phyloP scores from a whole-genome alignment of 1,139 yeast genomes.

The Hansenula sp. region DNA sequence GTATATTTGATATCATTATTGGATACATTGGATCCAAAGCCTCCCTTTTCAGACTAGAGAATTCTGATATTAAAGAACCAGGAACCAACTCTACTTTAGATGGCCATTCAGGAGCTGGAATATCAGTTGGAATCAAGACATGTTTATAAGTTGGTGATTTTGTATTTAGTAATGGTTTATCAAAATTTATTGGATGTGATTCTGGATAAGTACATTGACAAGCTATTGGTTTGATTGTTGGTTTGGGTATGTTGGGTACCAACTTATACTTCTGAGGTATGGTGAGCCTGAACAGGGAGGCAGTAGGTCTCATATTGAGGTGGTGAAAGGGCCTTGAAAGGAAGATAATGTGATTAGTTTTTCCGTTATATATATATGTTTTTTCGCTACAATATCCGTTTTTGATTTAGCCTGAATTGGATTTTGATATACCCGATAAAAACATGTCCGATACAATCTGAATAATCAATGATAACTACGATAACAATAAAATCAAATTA shows the following conservation, averaged over 20 bases:
- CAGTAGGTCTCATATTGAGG: slow-evolving; percentile 9
- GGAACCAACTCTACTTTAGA: slow-evolving; percentile 48
- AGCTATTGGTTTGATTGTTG: slow-evolving; percentile 29
- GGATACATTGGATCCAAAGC: slow-evolving; percentile 43
- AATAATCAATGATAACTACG: too few species aligned
- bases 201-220: slow-evolving; percentile 46
- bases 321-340: too few species aligned
- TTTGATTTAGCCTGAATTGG: too few species aligned
- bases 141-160: slow-evolving; percentile 52
- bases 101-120: slow-evolving; percentile 42
- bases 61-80: slow-evolving; percentile 35
- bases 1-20: slow-evolving; percentile 44
- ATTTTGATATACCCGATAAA: too few species aligned
- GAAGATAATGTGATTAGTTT: too few species aligned
- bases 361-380: too few species aligned
- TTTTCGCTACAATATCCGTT: too few species aligned
- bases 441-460: too few species aligned
- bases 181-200: slow-evolving; percentile 37
- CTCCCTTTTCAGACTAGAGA: slow-evolving; percentile 28
- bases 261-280: neutral
- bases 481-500: too few species aligned
- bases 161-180: slow-evolving; percentile 40
- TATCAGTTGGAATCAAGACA: slow-evolving; percentile 43
- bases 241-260: slow-evolving; percentile 8
- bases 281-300: neutral